Base-by-base conservation (phyloP, 352 stramenopile genomes). In the Phytophthora megakarya region DNA sequence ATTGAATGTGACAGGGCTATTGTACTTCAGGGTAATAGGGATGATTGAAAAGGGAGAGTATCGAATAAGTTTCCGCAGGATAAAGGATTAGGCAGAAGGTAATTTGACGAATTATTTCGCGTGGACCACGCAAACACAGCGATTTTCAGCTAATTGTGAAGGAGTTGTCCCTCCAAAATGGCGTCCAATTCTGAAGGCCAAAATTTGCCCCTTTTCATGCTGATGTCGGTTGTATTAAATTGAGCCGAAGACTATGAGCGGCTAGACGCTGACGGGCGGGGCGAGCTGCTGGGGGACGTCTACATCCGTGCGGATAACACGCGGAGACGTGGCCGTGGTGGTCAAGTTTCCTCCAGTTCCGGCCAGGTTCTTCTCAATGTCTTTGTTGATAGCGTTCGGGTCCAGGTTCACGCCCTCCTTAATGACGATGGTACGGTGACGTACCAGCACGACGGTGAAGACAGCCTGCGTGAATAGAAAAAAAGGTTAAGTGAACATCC, bases 341-440 rank as follows among this genome's bases (percentile, higher is more conserved):
- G 65, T 59, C 11, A 57, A 38, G 16, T 59, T 72, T 45, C 63
- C 59, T 6, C 57, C 54, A 3, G 61, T 73, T 15, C 68, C 64
- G 13, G 74, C 65, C 18, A 64, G 52, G 19, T 72, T 70, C 72
- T 92, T 92, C 55, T 92, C 84, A 16, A 80, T 57, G 23, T 78
- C 46, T 13, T 70, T 53, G 65, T 58, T 67, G 23, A 72, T 52
- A 9, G 62, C 47, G 37, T 66, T 84, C 46, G 75, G 49, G 55
- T 88, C 78, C 35, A 84, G 35, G 8, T 52, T 61, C 15, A 73
- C 62, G 35, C 82, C 73, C 46, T 93, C 84, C 68, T 91, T 93
- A 67, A 93, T 93, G 64, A 93, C 84, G 39, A 93, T 81, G 46
- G 82, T 87, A 58, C 85, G 85, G 69, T 93, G 75, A 59, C 88